phyloP scores from a whole-genome alignment of 495 filamentous ascomycete genomes.

The Penicillium cinerascens region DNA sequence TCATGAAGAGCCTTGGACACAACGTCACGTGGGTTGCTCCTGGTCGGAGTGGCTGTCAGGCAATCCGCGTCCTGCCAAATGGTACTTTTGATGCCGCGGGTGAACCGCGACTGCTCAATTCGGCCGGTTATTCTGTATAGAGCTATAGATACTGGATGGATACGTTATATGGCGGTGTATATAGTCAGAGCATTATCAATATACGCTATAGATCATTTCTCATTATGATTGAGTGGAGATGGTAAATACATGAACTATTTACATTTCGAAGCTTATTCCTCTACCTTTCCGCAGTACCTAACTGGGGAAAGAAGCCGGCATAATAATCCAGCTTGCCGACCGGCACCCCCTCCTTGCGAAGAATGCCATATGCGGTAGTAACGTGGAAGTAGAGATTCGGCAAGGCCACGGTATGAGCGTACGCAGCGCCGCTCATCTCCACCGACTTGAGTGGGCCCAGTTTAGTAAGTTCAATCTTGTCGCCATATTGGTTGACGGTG shows the following conservation, averaged over 20 bases:
- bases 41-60: slow-evolving; percentile 67
- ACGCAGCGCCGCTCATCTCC: slow-evolving; percentile 22
- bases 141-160: neutral
- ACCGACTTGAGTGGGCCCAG: slow-evolving; percentile 4
- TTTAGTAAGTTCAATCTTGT: slow-evolving; percentile 10
- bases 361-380: slow-evolving; percentile 52
- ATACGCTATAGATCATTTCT: neutral
- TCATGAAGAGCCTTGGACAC: slow-evolving; percentile 61
- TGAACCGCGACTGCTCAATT: slow-evolving; percentile 73
- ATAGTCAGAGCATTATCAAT: neutral
- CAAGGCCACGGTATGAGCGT: slow-evolving; percentile 37
- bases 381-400: slow-evolving; percentile 63
- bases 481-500: slow-evolving; percentile 24
- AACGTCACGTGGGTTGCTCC: slow-evolving; percentile 70
- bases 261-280: neutral
- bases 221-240: neutral
- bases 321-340: slow-evolving; percentile 47
- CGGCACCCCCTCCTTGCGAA: slow-evolving; percentile 53
- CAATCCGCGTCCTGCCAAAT: slow-evolving; percentile 60
- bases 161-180: no score
- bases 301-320: slow-evolving; percentile 34
- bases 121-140: slow-evolving; percentile 67
- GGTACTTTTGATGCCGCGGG: slow-evolving; percentile 74
- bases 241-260: neutral
- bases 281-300: neutral